These are phyloP conservation scores for Rosa persica DNA, from an alignment of 306 rosid genomes.

Conservation along the genomic window DNA sequence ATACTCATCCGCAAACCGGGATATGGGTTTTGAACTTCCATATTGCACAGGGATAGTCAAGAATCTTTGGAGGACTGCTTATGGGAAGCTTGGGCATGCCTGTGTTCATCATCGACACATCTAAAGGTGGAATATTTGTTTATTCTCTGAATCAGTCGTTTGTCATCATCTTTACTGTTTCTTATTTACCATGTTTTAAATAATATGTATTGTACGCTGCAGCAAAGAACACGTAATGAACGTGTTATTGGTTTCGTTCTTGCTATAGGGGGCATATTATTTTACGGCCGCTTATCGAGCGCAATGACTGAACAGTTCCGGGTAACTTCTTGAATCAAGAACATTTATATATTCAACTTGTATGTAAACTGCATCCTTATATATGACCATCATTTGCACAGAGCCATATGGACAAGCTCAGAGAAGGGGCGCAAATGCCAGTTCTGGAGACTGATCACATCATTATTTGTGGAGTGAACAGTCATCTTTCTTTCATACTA, in stretches of 20 bases:
- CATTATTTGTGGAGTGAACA: slow-evolving; percentile 86
- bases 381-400: slow-evolving; percentile 40
- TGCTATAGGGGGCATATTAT: slow-evolving; percentile 96
- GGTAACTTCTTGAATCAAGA: slow-evolving; percentile 49
- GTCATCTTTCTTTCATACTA: slow-evolving; percentile 80
- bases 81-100: slow-evolving; percentile 99
- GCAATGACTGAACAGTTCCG: slow-evolving; percentile 97
- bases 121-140: slow-evolving; percentile 53
- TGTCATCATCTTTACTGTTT: slow-evolving; percentile 6
- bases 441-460: slow-evolving; percentile 95
- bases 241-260: slow-evolving; percentile 89
- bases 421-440: slow-evolving; percentile 95
- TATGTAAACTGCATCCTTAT: slow-evolving; percentile 27
- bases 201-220: slow-evolving; percentile 30
- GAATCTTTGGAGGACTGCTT: slow-evolving; percentile 88
- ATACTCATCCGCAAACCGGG: slow-evolving; percentile 33
- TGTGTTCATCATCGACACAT: slow-evolving; percentile 80
- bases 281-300: slow-evolving; percentile 84
- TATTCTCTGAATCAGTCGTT: slow-evolving; percentile 25
- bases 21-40: slow-evolving; percentile 13
- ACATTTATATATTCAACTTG: slow-evolving; percentile 8
- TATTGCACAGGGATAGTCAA: slow-evolving; percentile 44
- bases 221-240: slow-evolving; percentile 84
- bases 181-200: slow-evolving; percentile 9
- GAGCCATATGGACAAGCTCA: slow-evolving; percentile 85